Evolutionary conservation across 306 rosid genomes (phyloP), one percentile per base, ranked within the genome.

Genomic region (Quercus wislizeni): DNA sequence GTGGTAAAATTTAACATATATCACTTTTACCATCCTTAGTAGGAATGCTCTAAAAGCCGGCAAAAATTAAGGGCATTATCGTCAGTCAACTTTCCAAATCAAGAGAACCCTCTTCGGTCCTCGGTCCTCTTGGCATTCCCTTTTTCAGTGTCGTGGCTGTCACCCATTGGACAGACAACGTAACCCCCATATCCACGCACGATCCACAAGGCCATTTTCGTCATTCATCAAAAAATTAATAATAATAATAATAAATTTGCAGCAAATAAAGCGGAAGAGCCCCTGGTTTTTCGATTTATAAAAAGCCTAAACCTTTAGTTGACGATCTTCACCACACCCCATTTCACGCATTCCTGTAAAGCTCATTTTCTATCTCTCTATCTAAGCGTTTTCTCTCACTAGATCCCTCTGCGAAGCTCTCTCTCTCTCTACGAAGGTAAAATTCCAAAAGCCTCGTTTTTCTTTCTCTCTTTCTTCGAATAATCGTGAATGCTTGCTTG

Each of bases 321-420:
- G 76, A 59, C 76, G 20, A 25, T 59, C 49, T 78, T 65, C 14
- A 0, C 20, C 55, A 8, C 46, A 8, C 46, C 46, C 75, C 81
- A 58, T 57, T 76, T 78, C 74, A 28, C 82, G 89, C 90, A 88
- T 85, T 82, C 67, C 18, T 79, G 49, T 78, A n/a, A 81, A 87
- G 90, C 91, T 74, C 77, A 41, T 31, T 18, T 20, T 33, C 69
- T 73, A 57, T 56, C 63, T 55, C 71, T 57, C 73, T 35, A 71
- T 75, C 2, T 71, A 11, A 0, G 59, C n/a, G 58, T 25, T 25
- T 51, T 68, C 78, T 35, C 59, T 10, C 74, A 13, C 79, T 51
- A 81, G 91, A 89, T 85, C 92, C 84, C 87, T 76, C 51, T 69
- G 63, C 76, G 83, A 73, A 76, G 81, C 69, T 86, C 81, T 80